Base-by-base conservation (phyloP, 1,284 basidiomycete species). In the Ustilago tritici region DNA sequence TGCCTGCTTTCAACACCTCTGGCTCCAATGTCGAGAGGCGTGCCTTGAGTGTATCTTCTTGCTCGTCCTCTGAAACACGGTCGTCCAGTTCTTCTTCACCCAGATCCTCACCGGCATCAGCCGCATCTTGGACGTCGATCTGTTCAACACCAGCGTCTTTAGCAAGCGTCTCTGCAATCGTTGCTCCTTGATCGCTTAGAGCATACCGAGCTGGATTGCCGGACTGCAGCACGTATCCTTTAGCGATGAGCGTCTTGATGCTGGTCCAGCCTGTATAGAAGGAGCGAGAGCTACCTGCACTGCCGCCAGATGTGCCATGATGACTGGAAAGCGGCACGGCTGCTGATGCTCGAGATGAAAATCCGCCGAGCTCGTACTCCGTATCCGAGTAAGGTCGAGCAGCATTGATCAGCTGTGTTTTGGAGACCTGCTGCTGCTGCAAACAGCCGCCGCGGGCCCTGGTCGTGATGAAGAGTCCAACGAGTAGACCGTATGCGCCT, bases 1-100 rank as follows among this genome's bases (percentile, higher is more conserved):
- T 86, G 0, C 88, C 88, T 1, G 88, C 81, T 1, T 87, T 86
- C 72, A 88, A 88, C 50, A 86, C 69, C 59, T 88, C 85, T 23
- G 88, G 88, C 32, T 85, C 54, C 8, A 68, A 65, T 17, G 38
- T 57, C 14, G 53, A 53, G 4, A 67, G 53, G 4, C 61, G 58
- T 19, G 53, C 50, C 17, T 61, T 46, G 28, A 65, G 28, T 2
- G 55, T 32, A 12, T 59, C 64, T 38, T 64, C 66, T 43, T 53
- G 55, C 17, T 73, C 75, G 28, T 62, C 70, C 0, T 77, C 70
- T 2, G 62, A 63, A 52, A 59, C 65, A 31, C 70, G 60, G 7
- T 66, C 61, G 15, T 56, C 56, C 31, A 62, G 14, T 1, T 76
- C 60, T 3, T 38, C 34, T 17, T 46, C 57, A 5, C 38, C 55